Conservation (phyloP, 306 rosid species). For the Mimosa bimucronata region DNA sequence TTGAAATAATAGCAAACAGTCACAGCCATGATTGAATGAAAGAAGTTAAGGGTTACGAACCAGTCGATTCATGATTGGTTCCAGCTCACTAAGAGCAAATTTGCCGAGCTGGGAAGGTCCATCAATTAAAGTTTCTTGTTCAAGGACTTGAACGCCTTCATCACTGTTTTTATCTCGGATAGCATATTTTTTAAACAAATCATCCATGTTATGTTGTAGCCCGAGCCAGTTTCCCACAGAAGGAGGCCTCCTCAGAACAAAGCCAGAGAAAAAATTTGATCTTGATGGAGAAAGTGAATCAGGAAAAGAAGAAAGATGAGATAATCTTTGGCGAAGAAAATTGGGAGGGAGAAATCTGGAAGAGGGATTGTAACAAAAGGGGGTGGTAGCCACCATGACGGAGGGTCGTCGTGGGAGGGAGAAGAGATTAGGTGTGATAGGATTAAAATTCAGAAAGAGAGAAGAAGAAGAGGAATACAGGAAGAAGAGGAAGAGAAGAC, state of each 20-base stretch:
- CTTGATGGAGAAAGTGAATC: constrained; percentile 41
- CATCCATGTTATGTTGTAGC: constrained; percentile 48
- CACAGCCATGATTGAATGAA: neutral
- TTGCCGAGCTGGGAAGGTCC: constrained; percentile 43
- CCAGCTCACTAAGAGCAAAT: constrained; percentile 39
- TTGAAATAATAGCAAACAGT: neutral
- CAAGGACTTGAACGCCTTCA: constrained; percentile 51
- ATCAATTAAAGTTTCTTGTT: constrained; percentile 59
- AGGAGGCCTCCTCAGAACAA: constrained; percentile 34
- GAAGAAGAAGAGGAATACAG: too few relatives aligned
- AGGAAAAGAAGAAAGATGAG: constrained; percentile 37
- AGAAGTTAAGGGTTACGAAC: constrained; percentile 47
- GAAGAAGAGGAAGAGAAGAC: too few relatives aligned
- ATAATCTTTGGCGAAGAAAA: constrained; percentile 31
- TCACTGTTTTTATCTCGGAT: constrained; percentile 42
- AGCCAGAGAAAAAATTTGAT: constrained; percentile 33
- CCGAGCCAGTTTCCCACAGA: constrained; percentile 18
- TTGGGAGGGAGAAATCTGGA: constrained; percentile 1
- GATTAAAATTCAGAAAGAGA: too few relatives aligned
- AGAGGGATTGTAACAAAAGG: constrained; percentile 35
- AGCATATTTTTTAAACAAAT: constrained; percentile 39
- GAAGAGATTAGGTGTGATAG: neutral
- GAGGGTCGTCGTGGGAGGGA: neutral
- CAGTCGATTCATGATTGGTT: constrained; percentile 65
- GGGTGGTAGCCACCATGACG: constrained; percentile 44